Evolutionary conservation across 2,329 filamentous ascomycete genomes (phyloP).

Genomic region (Leptosphaerulina australis): DNA sequence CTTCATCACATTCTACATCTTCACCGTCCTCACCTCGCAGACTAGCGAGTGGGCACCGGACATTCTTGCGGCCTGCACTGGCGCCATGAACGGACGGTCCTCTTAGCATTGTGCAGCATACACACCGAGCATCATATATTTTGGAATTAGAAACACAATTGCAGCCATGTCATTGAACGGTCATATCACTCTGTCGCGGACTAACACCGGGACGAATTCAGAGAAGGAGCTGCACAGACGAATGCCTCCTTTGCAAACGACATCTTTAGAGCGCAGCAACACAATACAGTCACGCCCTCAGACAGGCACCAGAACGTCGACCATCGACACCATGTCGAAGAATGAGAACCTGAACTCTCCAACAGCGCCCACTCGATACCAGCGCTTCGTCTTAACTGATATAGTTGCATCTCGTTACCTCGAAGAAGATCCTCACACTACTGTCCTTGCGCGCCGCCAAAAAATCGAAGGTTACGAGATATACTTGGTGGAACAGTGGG

Average conservation of each 20-base stretch:
- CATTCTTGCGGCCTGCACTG: slow-evolving; percentile 24
- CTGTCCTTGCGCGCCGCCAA: slow-evolving; percentile 73
- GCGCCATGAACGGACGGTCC: slow-evolving; percentile 28
- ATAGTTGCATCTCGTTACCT: slow-evolving; percentile 72
- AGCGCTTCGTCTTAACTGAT: slow-evolving; percentile 69
- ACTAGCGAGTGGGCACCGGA: slow-evolving; percentile 25
- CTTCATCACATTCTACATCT: slow-evolving; percentile 1
- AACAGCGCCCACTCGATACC: slow-evolving; percentile 49
- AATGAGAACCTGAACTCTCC: slow-evolving; percentile 23
- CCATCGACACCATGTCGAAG: slow-evolving; percentile 19
- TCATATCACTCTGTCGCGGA: slow-evolving; percentile 14
- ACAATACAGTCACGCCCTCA: slow-evolving; percentile 23
- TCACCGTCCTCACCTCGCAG: slow-evolving; percentile 18
- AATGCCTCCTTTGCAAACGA: slow-evolving; percentile 35
- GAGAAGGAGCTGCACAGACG: slow-evolving; percentile 40
- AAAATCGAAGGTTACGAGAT: slow-evolving; percentile 84
- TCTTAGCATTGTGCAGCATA: slow-evolving; percentile 19
- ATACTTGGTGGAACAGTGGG: slow-evolving; percentile 97
- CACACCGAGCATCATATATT: slow-evolving; percentile 12
- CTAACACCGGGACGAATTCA: slow-evolving; percentile 22
- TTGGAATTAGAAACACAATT: not conserved
- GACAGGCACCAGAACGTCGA: slow-evolving; percentile 15
- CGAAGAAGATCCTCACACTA: slow-evolving; percentile 79
- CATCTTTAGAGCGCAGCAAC: slow-evolving; percentile 26
- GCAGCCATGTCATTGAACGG: slow-evolving; percentile 20